Percentiles rank a stretch among this genome's conserved stretches.
phyloP scores from a whole-genome alignment of 306 rosid genomes.

The Geum urbanum region DNA sequence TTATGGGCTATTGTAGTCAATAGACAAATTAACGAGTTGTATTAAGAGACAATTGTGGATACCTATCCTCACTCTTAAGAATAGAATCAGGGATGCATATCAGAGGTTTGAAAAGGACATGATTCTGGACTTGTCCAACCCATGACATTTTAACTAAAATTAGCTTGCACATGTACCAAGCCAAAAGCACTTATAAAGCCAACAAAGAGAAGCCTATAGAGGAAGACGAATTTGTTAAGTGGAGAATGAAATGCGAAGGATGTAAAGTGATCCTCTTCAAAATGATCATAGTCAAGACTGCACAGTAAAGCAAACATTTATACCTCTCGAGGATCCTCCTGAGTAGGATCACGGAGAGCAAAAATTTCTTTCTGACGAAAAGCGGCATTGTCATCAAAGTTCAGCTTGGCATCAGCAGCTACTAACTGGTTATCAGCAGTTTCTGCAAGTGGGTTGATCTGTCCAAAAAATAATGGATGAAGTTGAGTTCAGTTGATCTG shows the following conservation, averaged over 20 bases:
- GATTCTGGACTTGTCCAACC: neutral
- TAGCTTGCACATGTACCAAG: neutral
- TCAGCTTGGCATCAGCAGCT: slow-evolving; percentile 99
- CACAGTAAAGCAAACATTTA: slow-evolving; percentile 8
- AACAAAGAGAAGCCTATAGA: neutral
- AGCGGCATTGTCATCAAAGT: slow-evolving; percentile 97
- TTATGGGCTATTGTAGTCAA: neutral
- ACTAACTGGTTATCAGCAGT: slow-evolving; percentile 90
- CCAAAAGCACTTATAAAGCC: neutral
- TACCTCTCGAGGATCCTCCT: slow-evolving; percentile 99
- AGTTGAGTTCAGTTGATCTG: slow-evolving; percentile 7
- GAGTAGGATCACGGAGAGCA: slow-evolving; percentile 87
- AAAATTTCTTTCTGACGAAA: slow-evolving; percentile 85
- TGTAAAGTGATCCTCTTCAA: slow-evolving; percentile 5
- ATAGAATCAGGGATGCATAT: neutral
- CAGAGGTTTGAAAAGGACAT: neutral
- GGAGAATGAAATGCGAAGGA: neutral
- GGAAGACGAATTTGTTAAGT: too few relatives aligned
- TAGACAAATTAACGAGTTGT: neutral
- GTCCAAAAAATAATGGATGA: slow-evolving; percentile 29
- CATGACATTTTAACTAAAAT: neutral
- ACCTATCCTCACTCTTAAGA: neutral
- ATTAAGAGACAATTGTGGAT: neutral
- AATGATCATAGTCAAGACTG: neutral
- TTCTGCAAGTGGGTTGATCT: slow-evolving; percentile 97